Conservation (phyloP, 352 stramenopile species). For the Pseudoperonospora humuli region DNA sequence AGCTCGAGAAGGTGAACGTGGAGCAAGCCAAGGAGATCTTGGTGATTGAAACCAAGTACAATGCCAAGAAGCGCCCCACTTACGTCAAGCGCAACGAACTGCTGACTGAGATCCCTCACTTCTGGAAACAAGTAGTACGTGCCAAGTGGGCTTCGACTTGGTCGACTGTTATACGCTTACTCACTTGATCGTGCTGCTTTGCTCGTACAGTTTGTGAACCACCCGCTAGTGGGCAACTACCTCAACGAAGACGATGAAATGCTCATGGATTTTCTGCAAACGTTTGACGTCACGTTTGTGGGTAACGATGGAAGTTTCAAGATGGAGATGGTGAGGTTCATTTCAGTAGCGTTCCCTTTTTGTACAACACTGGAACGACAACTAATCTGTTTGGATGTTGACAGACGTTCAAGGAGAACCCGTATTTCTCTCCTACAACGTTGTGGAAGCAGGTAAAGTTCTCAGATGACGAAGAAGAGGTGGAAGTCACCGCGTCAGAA, state of each 20-base stretch:
- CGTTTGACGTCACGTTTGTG: slow-evolving; percentile 55
- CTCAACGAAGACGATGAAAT: slow-evolving; percentile 45
- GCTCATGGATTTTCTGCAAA: slow-evolving; percentile 42
- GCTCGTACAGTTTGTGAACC: slow-evolving; percentile 48
- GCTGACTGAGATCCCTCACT: slow-evolving; percentile 50
- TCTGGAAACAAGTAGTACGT: slow-evolving; percentile 75
- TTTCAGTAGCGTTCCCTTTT: not conserved
- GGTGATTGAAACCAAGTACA: slow-evolving; percentile 72
- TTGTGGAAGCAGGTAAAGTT: slow-evolving; percentile 72
- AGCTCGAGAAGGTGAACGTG: slow-evolving; percentile 57
- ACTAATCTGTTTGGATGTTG: slow-evolving; percentile 1
- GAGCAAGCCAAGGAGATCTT: slow-evolving; percentile 60
- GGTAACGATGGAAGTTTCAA: slow-evolving; percentile 66
- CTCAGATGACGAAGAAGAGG: slow-evolving; percentile 58
- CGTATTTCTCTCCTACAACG: slow-evolving; percentile 38
- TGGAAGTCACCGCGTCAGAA: slow-evolving; percentile 39
- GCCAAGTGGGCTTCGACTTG: not conserved
- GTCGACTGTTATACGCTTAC: not conserved
- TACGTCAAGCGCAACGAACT: slow-evolving; percentile 64
- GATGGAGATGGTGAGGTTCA: slow-evolving; percentile 46
- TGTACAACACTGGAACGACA: not conserved
- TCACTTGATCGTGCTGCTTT: not conserved
- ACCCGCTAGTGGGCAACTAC: slow-evolving; percentile 44
- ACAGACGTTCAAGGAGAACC: slow-evolving; percentile 65
- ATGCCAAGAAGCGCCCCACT: slow-evolving; percentile 50